phyloP scores from a whole-genome alignment of 345 rosid species.

The Moringa oleifera region DNA sequence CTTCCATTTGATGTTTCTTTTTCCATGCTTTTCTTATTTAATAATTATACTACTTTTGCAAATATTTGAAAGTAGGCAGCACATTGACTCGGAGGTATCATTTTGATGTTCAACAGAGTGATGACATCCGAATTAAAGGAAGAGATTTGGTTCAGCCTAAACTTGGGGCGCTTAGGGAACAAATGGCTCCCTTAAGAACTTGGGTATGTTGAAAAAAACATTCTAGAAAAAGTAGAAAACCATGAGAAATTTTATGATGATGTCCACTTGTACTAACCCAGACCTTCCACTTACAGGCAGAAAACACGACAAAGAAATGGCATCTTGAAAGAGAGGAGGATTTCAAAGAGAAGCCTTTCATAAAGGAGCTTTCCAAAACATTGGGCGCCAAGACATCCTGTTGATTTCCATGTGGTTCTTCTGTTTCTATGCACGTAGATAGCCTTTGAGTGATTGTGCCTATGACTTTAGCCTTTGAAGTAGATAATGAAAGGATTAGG shows the following conservation, averaged over 20 bases:
- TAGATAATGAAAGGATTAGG: not conserved
- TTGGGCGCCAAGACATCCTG: constrained; percentile 35
- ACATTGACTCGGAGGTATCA: not conserved
- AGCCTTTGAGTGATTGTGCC: not conserved
- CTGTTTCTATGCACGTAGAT: not conserved
- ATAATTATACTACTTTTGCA: not conserved
- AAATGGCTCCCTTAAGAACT: constrained; percentile 48
- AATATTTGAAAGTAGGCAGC: not conserved
- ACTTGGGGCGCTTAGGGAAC: constrained; percentile 47
- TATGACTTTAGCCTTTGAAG: not conserved
- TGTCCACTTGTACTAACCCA: constrained; percentile 6
- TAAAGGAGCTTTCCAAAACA: constrained; percentile 68
- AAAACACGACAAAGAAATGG: constrained; percentile 63
- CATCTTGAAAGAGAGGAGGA: constrained; percentile 38
- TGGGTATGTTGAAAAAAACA: constrained; percentile 48
- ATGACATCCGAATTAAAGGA: constrained; percentile 54
- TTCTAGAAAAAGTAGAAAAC: not conserved
- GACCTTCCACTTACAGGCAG: constrained; percentile 41
- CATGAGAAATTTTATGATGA: not conserved
- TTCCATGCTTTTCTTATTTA: not conserved
- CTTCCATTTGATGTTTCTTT: not conserved
- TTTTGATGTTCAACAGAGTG: constrained; percentile 32
- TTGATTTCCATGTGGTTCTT: too few species aligned
- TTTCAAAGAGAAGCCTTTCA: constrained; percentile 54
- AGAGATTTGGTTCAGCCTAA: constrained; percentile 63